phyloP scores from a whole-genome alignment of 1,139 yeast genomes.

The Sporopachydermia cereana region DNA sequence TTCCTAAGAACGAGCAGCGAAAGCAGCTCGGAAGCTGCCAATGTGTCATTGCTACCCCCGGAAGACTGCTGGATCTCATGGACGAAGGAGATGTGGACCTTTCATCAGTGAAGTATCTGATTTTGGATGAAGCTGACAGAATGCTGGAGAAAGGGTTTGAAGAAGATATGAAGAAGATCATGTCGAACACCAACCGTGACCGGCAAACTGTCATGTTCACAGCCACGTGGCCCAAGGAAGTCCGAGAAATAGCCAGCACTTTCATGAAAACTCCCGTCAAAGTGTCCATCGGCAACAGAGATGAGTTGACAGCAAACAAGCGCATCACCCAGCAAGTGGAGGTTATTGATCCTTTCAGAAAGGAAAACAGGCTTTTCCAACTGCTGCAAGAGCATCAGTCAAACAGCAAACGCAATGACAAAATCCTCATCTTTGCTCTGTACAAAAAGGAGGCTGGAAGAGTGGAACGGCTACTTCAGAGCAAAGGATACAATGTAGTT shows the following conservation, averaged over 20 bases:
- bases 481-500: conserved; percentile 70
- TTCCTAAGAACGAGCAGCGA: conserved; percentile 87
- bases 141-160: conserved; percentile 97
- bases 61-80: conserved; percentile 82
- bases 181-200: conserved; percentile 37
- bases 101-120: conserved; percentile 59
- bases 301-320: conserved; percentile 88
- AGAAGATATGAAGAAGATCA: conserved; percentile 82
- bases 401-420: conserved; percentile 54
- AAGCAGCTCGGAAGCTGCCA: conserved; percentile 49
- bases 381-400: conserved; percentile 66
- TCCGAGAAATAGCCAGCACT: conserved; percentile 79
- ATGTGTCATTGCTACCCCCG: conserved; percentile 94
- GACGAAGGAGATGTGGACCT: conserved; percentile 80
- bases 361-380: conserved; percentile 66
- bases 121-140: conserved; percentile 95
- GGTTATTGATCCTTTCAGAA: conserved; percentile 73
- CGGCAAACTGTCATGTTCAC: conserved; percentile 87
- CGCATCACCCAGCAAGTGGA: conserved; percentile 90
- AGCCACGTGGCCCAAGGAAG: conserved; percentile 88
- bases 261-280: conserved; percentile 79
- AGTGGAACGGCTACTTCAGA: conserved; percentile 62
- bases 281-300: conserved; percentile 87
- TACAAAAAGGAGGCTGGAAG: conserved; percentile 95
- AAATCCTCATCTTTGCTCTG: conserved; percentile 81